Evolutionary conservation across 257 asterid genomes (phyloP).

Genomic region (Jacaranda mimosifolia): DNA sequence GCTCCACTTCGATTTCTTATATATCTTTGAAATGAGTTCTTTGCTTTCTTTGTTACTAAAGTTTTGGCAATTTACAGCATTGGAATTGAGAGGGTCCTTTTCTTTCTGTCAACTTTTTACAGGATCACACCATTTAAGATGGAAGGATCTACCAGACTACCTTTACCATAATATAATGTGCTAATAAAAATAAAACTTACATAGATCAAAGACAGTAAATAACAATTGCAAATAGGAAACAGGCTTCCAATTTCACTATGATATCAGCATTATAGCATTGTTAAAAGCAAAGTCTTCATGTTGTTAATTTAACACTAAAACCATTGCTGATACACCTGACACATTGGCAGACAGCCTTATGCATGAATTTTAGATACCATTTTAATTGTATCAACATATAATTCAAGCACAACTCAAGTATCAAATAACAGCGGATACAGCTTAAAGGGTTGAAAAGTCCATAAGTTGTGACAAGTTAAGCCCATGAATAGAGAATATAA

Average conservation of each 20-base stretch:
- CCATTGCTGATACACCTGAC: background rate
- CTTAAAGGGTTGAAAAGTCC: background rate
- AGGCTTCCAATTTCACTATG: background rate
- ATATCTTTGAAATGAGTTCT: background rate
- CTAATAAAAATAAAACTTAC: background rate
- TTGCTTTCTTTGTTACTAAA: conserved; percentile 8
- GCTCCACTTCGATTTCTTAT: background rate
- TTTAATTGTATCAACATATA: background rate
- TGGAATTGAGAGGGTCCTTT: background rate
- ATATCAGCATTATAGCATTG: background rate
- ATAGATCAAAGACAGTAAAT: background rate
- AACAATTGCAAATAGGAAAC: background rate
- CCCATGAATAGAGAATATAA: background rate
- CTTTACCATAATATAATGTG: background rate
- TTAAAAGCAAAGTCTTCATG: background rate
- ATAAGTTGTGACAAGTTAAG: background rate
- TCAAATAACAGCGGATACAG: background rate
- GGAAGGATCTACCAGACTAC: background rate
- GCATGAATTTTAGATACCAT: background rate
- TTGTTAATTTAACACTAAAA: background rate
- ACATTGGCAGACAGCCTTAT: background rate
- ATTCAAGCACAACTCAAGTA: conserved; percentile 12
- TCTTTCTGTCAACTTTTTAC: background rate
- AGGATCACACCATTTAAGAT: conserved; percentile 16
- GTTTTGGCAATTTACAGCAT: background rate